phyloP scores from a whole-genome alignment of 2,329 filamentous ascomycete species.

The Magnaporthales sp. region DNA sequence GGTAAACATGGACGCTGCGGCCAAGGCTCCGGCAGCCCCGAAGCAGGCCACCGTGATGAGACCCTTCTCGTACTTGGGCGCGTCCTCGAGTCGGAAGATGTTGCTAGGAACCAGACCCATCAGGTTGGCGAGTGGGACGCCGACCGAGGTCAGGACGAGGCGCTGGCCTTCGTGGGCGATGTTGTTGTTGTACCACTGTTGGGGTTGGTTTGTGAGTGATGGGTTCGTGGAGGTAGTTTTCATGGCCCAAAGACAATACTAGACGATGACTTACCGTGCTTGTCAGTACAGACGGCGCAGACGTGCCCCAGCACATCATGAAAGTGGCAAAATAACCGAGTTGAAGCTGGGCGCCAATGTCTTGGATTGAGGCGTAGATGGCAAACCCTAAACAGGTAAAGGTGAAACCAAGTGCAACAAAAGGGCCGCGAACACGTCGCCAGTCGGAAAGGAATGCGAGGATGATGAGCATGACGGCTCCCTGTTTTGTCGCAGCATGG shows the following conservation, averaged over 20 bases:
- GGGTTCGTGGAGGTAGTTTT: background rate
- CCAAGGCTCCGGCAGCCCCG: constrained; percentile 46
- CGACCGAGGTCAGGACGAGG: constrained; percentile 60
- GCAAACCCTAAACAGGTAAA: constrained; percentile 65
- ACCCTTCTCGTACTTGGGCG: constrained; percentile 33
- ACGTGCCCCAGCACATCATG: constrained; percentile 8
- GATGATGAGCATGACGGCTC: constrained; percentile 62
- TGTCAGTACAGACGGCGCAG: constrained; percentile 1
- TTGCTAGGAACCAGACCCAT: constrained; percentile 11
- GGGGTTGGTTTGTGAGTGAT: background rate
- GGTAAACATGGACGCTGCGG: constrained; percentile 43
- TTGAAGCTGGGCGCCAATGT: constrained; percentile 10
- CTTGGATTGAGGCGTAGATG: constrained; percentile 11
- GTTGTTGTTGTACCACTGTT: constrained; percentile 32
- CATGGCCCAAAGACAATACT: too few species aligned
- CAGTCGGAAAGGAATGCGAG: constrained; percentile 64
- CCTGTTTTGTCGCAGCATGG: constrained; percentile 18
- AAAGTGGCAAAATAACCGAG: constrained; percentile 13
- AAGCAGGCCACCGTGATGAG: constrained; percentile 54
- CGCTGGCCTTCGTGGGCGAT: constrained; percentile 68
- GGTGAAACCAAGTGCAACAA: constrained; percentile 63
- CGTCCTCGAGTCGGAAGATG: constrained; percentile 12
- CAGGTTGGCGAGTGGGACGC: constrained; percentile 56
- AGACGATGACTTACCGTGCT: constrained; percentile 5
- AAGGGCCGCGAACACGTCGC: constrained; percentile 56